Evolutionary conservation across 108 stramenopile species (phyloP).

Genomic region (Skeletonema menzelii): DNA sequence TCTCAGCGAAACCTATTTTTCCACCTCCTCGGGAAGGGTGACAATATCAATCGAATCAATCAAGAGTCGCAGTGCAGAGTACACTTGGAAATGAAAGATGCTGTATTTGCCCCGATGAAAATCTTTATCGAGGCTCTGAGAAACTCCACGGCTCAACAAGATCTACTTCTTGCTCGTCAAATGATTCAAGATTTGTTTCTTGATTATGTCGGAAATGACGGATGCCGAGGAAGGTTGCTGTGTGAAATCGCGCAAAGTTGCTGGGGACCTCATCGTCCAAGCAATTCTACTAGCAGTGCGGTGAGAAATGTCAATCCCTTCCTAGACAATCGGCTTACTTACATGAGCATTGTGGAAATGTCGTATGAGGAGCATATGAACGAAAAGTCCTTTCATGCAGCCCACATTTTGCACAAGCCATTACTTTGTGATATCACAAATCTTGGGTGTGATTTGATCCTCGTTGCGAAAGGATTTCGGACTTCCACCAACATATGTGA

Average conservation of each 20-base stretch:
- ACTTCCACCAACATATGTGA: conserved; percentile 3
- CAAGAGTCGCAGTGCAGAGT: not conserved
- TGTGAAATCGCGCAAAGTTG: conserved; percentile 6
- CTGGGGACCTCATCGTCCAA: not conserved
- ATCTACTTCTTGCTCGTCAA: not conserved
- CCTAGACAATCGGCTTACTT: not conserved
- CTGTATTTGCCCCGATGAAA: not conserved
- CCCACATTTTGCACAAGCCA: conserved; percentile 2
- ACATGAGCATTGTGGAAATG: conserved; percentile 9
- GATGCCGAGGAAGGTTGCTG: conserved; percentile 3
- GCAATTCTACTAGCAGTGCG: not conserved
- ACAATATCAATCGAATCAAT: not conserved
- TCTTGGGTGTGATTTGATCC: not conserved
- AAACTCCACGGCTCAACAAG: not conserved
- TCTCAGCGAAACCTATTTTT: conserved; percentile 17
- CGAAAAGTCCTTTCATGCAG: not conserved
- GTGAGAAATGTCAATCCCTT: conserved; percentile 3
- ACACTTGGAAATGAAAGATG: not conserved
- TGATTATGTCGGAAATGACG: not conserved
- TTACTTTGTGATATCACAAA: not conserved
- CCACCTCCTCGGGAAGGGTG: not conserved
- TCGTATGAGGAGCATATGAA: not conserved
- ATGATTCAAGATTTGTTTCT: not conserved
- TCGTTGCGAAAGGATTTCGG: conserved; percentile 3
- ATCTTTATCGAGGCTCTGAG: not conserved